Evolutionary conservation across 768 basidiomycete genomes (phyloP), one percentile per base, ranked within the genome.

Genomic region (Sporobolomyces roseus): DNA sequence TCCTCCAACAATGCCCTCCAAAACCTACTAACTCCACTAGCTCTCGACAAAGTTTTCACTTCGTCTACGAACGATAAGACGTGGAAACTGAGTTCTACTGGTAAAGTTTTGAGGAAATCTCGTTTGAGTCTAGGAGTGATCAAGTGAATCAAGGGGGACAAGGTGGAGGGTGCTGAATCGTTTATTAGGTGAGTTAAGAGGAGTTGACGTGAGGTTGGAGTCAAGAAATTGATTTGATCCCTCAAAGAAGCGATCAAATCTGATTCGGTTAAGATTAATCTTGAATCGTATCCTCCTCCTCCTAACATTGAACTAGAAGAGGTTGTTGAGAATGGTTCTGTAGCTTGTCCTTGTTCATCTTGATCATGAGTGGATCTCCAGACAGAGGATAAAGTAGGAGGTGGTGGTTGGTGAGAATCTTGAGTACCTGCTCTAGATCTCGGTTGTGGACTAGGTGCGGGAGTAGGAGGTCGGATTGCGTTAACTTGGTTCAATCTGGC

Each of bases 31-130:
- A 93, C 93, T 38, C 83, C 82, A 46, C 83, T 81, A 0, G 88
- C 88, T 16, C 89, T 81, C 0, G 85, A 81, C 14, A 96, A 85
- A 0, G 88, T 86, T 49, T 80, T 80, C 0, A 89, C 86, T 51
- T 91, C 87, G 63, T 91, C 85, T 49, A 94, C 81, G 77, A 86
- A 93, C 63, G 82, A 78, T 41, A 96, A 82, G 61, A 93, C 84
- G 74, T 91, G 84, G 27, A 92, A 78, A 0, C 85, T 84, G 19
- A 96, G 81, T 78, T 96, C 92, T 21, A 83, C 78, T 7, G 86
- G 86, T 23, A 87, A 78, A 45, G 85, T 84, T 14, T 79, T 75
- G 50, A 81, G 78, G 73, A 82, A 82, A 61, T 77, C 76, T 21
- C 75, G 66, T 50, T 75, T 72, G 41, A 77, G 72, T 12, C 74